Evolutionary conservation across 2,329 filamentous ascomycete species (phyloP).

Genomic region (Trichoderma cornu-damae): DNA sequence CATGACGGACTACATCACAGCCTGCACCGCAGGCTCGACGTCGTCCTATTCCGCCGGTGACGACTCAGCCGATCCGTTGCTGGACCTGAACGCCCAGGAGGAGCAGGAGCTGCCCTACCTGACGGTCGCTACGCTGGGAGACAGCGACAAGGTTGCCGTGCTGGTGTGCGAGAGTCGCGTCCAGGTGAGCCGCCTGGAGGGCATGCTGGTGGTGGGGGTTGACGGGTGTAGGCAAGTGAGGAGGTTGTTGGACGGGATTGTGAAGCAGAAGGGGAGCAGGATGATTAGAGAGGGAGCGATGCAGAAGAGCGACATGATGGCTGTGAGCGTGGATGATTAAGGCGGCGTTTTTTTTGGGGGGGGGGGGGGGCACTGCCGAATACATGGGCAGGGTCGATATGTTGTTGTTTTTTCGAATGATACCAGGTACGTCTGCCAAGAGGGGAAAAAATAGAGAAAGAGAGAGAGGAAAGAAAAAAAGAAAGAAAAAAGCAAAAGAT

Average conservation of each 20-base stretch:
- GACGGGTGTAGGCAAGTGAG: conserved; percentile 87
- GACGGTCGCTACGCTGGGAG: conserved; percentile 76
- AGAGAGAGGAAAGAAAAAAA: too few species aligned
- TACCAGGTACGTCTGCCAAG: conserved; percentile 15
- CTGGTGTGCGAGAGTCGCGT: conserved; percentile 83
- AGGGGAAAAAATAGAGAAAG: too few species aligned
- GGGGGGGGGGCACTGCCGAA: too few species aligned
- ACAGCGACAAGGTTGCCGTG: conserved; percentile 68
- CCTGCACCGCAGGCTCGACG: conserved; percentile 80
- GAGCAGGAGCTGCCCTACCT: conserved; percentile 85
- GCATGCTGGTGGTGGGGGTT: conserved; percentile 86
- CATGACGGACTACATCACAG: conserved; percentile 86
- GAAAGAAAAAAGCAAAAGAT: too few species aligned
- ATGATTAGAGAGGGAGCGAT: conserved; percentile 55
- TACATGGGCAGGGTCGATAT: background rate
- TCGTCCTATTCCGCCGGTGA: conserved; percentile 60
- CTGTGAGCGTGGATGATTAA: conserved; percentile 47
- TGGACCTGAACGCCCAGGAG: conserved; percentile 74
- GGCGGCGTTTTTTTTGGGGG: background rate
- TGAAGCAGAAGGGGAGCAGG: conserved; percentile 63
- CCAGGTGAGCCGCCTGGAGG: conserved; percentile 75
- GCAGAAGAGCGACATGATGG: conserved; percentile 44
- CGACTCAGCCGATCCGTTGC: conserved; percentile 66
- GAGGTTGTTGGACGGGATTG: conserved; percentile 72
- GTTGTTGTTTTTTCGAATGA: background rate